Percentiles rank a stretch among this genome's conserved stretches.
Conservation (phyloP, 2,329 filamentous ascomycete species). For the Trichoderma sp. region DNA sequence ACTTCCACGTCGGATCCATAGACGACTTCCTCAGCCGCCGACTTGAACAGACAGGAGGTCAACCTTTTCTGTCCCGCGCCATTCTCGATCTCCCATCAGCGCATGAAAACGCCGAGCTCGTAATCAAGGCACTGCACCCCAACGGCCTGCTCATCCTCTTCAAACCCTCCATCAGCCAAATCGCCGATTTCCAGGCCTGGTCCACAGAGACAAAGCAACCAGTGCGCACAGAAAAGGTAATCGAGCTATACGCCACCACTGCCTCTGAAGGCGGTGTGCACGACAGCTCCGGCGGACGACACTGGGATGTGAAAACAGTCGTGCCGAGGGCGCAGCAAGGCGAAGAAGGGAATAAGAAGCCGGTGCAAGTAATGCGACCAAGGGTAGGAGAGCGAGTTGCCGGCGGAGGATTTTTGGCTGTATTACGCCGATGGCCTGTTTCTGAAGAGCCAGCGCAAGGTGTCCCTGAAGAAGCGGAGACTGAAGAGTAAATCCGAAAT, state of each 20-base stretch:
- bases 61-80: conserved; percentile 70
- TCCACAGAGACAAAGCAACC: conserved; percentile 56
- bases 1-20: conserved; percentile 72
- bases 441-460: conserved; percentile 23
- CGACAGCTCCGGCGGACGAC: conserved; percentile 54
- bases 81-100: conserved; percentile 73
- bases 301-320: conserved; percentile 64
- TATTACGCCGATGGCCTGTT: conserved; percentile 40
- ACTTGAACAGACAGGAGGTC: conserved; percentile 41
- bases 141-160: conserved; percentile 71
- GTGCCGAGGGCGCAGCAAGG: conserved; percentile 33
- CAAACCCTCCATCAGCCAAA: conserved; percentile 77
- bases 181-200: conserved; percentile 59
- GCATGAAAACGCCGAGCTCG: conserved; percentile 48
- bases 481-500: not conserved
- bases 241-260: conserved; percentile 56
- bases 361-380: conserved; percentile 45
- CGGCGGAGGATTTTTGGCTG: conserved; percentile 46
- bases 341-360: conserved; percentile 28
- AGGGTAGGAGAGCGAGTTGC: conserved; percentile 44
- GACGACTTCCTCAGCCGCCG: conserved; percentile 62
- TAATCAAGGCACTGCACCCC: conserved; percentile 60
- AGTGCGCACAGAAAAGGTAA: conserved; percentile 56
- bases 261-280: conserved; percentile 46
- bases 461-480: not conserved